Evolutionary conservation across 2,329 filamentous ascomycete species (phyloP).

Genomic region (Periconia macrospinosa): DNA sequence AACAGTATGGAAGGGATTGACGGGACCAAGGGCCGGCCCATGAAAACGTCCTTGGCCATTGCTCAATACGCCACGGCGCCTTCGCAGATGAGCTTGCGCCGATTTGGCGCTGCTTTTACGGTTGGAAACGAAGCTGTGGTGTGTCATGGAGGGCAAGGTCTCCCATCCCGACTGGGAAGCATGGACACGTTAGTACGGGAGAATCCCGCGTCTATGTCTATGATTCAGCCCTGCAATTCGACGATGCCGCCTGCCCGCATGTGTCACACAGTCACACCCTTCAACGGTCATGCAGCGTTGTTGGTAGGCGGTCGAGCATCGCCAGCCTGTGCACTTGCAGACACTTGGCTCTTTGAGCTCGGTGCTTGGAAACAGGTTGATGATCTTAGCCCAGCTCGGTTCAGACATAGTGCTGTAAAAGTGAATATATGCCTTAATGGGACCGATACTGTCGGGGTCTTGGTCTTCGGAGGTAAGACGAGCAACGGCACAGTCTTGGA

Average conservation of each 20-base stretch:
- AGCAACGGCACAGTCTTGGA: conserved; percentile 45
- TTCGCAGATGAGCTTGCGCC: conserved; percentile 29
- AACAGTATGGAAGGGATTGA: conserved; percentile 1
- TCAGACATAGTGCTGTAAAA: conserved; percentile 69
- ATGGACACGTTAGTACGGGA: conserved; percentile 44
- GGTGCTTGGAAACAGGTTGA: conserved; percentile 67
- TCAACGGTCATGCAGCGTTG: conserved; percentile 62
- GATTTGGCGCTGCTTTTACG: conserved; percentile 45
- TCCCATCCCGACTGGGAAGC: conserved; percentile 51
- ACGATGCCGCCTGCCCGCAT: conserved; percentile 51
- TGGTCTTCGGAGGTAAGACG: conserved; percentile 52
- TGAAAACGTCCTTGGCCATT: conserved; percentile 9
- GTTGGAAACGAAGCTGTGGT: conserved; percentile 34
- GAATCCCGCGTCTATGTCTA: conserved; percentile 18
- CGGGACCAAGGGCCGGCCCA: conserved; percentile 3
- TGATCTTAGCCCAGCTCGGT: conserved; percentile 70
- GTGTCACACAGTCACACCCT: conserved; percentile 74
- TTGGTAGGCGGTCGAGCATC: conserved; percentile 79
- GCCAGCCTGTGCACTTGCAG: conserved; percentile 66
- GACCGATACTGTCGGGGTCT: conserved; percentile 44
- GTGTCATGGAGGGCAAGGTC: conserved; percentile 50
- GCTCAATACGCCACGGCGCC: conserved; percentile 15
- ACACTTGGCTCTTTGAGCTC: conserved; percentile 74
- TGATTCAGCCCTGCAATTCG: conserved; percentile 35
- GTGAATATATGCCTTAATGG: conserved; percentile 41